Evolutionary conservation across 306 rosid genomes (phyloP).

Genomic region (Ormosia emarginata): DNA sequence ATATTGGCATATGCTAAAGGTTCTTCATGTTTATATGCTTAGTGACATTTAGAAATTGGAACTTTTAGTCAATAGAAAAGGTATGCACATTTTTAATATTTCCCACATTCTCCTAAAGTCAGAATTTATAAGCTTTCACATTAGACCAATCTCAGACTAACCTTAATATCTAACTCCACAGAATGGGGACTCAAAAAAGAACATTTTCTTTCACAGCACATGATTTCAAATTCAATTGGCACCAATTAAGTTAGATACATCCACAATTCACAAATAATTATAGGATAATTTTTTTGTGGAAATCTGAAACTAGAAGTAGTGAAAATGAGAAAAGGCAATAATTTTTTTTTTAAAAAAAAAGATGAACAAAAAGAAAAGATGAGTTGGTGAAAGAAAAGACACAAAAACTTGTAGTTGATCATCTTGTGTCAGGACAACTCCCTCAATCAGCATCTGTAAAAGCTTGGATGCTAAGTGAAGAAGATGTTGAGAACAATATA

Average conservation of each 20-base stretch:
- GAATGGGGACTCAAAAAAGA: not conserved
- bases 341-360: not conserved
- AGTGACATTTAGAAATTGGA: not conserved
- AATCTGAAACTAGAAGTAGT: not conserved
- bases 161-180: not conserved
- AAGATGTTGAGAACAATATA: too few relatives aligned
- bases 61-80: not conserved
- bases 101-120: not conserved
- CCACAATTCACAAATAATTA: not conserved
- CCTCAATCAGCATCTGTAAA: too few relatives aligned
- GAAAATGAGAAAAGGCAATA: not conserved
- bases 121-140: slow-evolving; percentile 5
- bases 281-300: not conserved
- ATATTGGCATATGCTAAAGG: not conserved
- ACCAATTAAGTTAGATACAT: not conserved
- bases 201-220: not conserved
- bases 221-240: slow-evolving; percentile 12
- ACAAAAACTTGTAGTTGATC: too few relatives aligned
- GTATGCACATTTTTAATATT: not conserved
- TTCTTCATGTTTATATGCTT: not conserved
- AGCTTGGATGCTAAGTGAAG: too few relatives aligned
- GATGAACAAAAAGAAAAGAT: not conserved
- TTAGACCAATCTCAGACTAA: slow-evolving; percentile 16
- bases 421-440: too few relatives aligned
- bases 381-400: not conserved